These are phyloP conservation scores for Alternaria hordeiaustralica DNA, from an alignment of 2,329 filamentous ascomycete species.

Conservation along the genomic window DNA sequence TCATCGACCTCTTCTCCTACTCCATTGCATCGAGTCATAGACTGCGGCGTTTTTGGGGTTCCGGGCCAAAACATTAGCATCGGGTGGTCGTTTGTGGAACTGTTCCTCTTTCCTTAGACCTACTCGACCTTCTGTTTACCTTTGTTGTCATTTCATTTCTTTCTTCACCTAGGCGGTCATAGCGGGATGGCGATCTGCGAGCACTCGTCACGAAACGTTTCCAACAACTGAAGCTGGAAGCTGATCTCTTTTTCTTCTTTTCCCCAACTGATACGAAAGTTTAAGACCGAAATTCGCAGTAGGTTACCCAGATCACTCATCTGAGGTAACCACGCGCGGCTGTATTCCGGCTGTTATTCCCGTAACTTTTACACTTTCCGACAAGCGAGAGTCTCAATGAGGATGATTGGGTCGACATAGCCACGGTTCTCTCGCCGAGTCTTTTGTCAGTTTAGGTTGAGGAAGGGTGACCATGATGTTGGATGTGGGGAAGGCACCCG, in stretches of 20 bases:
- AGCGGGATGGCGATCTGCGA: not conserved
- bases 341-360: not conserved
- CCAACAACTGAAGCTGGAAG: not conserved
- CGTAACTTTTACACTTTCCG: not conserved
- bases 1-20: conserved; percentile 14
- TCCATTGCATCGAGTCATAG: conserved; percentile 32
- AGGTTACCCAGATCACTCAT: not conserved
- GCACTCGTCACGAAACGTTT: not conserved
- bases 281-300: not conserved
- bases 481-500: not conserved
- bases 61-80: conserved; percentile 34
- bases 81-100: conserved; percentile 25
- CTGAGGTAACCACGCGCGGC: not conserved
- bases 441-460: not conserved
- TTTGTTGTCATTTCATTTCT: conserved; percentile 9
- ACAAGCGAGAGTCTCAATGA: not conserved
- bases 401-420: not conserved
- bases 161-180: conserved; percentile 2
- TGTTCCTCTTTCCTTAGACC: conserved; percentile 2
- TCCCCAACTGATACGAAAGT: not conserved
- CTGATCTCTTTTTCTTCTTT: not conserved
- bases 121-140: not conserved
- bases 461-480: not conserved
- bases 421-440: not conserved
- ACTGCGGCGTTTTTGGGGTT: conserved; percentile 31